Conservation (phyloP, 2,329 filamentous ascomycete genomes). For the Chrysosporium queenslandicum region DNA sequence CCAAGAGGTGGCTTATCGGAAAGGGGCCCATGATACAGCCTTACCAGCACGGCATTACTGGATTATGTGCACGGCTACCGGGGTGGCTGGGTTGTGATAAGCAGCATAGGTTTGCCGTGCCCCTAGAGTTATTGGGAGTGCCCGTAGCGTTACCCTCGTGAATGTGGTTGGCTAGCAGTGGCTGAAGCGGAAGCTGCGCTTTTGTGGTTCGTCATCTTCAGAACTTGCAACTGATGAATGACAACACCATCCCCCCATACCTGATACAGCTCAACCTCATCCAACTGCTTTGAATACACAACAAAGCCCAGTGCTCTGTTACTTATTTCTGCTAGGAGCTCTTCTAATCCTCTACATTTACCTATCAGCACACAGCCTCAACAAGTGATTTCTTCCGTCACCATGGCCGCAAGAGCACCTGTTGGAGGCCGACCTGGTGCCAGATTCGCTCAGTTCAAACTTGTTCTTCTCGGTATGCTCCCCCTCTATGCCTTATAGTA, state of each 20-base stretch:
- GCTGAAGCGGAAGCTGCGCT: conserved; percentile 11
- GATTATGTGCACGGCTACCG: neutral
- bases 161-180: neutral
- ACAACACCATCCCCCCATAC: neutral
- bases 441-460: conserved; percentile 97
- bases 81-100: too few species aligned
- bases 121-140: neutral
- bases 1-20: neutral
- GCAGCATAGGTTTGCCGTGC: neutral
- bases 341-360: neutral
- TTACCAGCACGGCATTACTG: neutral
- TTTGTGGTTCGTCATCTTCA: conserved; percentile 13
- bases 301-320: neutral
- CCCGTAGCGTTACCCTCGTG: neutral
- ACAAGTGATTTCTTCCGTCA: neutral
- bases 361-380: too few species aligned
- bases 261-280: neutral
- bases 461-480: conserved; percentile 83
- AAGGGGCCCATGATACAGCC: neutral
- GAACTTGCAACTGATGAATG: conserved; percentile 10
- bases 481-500: conserved; percentile 14
- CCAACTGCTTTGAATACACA: neutral
- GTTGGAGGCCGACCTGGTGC: conserved; percentile 57
- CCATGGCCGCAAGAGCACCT: conserved; percentile 79
- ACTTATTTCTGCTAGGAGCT: neutral